Conservation (phyloP, 257 asterid genomes). For the Fraxinus anomala region DNA sequence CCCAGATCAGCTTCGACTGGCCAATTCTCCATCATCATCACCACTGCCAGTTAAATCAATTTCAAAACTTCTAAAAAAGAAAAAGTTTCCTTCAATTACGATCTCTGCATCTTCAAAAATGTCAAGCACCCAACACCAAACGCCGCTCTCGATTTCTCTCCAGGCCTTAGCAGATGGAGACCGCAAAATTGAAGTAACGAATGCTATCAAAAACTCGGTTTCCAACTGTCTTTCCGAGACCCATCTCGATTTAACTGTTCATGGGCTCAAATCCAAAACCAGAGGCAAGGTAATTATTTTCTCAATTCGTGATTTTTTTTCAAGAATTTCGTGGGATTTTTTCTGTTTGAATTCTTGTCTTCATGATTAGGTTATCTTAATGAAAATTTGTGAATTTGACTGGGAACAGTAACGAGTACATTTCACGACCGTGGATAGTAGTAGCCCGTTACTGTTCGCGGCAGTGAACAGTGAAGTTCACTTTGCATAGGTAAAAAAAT, state of each 20-base stretch:
- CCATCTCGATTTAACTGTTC: constrained; percentile 65
- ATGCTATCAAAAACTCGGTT: constrained; percentile 51
- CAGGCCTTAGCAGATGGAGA: constrained; percentile 39
- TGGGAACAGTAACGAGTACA: no score
- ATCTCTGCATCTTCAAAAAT: constrained; percentile 46
- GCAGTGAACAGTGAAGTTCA: no score
- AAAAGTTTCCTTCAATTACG: constrained; percentile 37
- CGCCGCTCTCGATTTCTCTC: constrained; percentile 28
- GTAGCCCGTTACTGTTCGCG: no score
- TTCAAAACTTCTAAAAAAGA: constrained; percentile 13
- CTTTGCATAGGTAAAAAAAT: no score
- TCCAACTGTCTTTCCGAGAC: constrained; percentile 78
- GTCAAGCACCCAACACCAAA: constrained; percentile 28
- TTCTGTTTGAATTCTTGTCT: not conserved
- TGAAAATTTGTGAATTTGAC: no score
- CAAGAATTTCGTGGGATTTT: not conserved
- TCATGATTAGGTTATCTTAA: no score
- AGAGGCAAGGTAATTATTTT: constrained; percentile 72
- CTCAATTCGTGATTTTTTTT: not conserved
- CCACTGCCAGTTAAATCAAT: constrained; percentile 15
- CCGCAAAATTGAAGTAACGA: constrained; percentile 59
- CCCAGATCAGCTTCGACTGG: constrained; percentile 20
- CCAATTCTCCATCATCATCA: constrained; percentile 28
- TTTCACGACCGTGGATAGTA: no score
- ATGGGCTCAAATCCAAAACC: constrained; percentile 69